These are phyloP conservation scores for Suillus bovinus DNA, from an alignment of 768 basidiomycete genomes.

Conservation along the genomic window DNA sequence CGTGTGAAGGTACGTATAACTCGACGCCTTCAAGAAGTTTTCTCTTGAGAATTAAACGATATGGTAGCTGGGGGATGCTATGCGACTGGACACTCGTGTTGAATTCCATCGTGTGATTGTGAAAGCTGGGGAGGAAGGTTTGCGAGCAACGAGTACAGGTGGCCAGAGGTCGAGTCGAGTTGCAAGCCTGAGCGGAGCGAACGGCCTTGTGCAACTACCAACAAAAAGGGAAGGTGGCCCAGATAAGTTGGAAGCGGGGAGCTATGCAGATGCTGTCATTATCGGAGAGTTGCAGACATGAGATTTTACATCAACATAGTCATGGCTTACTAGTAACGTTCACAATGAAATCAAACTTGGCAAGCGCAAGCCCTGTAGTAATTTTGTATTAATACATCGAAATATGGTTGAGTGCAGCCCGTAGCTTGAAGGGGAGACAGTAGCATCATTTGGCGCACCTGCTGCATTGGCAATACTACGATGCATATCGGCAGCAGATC, in stretches of 20 bases:
- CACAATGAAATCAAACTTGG: not conserved
- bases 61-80: conserved; percentile 53
- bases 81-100: conserved; percentile 70
- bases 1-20: conserved; percentile 55
- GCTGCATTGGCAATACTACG: not conserved
- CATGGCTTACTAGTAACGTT: not conserved
- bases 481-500: not conserved
- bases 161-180: conserved; percentile 85
- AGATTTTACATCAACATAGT: not conserved
- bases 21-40: not conserved
- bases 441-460: not conserved
- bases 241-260: conserved; percentile 51
- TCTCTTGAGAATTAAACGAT: not conserved
- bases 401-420: not conserved
- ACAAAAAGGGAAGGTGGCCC: conserved; percentile 34
- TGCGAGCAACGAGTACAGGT: conserved; percentile 78
- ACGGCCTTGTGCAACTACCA: conserved; percentile 75
- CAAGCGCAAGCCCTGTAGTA: not conserved
- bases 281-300: conserved; percentile 62
- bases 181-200: conserved; percentile 78
- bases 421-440: not conserved
- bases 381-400: not conserved
- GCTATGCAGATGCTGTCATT: conserved; percentile 57
- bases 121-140: conserved; percentile 38
- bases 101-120: conserved; percentile 85